Base-by-base conservation (phyloP, 805 yeast genomes). In the Myxozyma vanderwaltii region DNA sequence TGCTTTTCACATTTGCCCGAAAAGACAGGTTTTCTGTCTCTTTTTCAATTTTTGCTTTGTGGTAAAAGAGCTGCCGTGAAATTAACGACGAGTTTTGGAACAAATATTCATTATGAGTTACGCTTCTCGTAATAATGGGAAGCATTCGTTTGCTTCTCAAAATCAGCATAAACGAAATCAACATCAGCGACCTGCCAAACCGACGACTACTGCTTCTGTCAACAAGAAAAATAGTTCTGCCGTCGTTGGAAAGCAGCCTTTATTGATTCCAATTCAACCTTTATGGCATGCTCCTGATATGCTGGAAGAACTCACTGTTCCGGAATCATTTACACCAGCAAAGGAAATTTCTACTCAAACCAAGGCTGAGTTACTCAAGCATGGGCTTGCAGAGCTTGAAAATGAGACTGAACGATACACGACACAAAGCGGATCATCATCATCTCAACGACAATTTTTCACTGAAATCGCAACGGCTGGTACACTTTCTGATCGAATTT, bases 401-500 rank as follows among this genome's bases (percentile, higher is more conserved):
- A 74, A 76, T 17, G 98, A 94, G 60, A 90, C 89, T 72, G 79
- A 81, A 58, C 69, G 78, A 0, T 92, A 88, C 71, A 80, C 82
- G 62, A 86, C 84, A 61, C 95, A 86, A 71, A 86, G 86, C 71
- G 82, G 88, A 56, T 84, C 84, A 64, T 82, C 86, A 56, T 84
- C 86, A 40, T 88, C 95, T 4, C 97, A 88, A 76, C 85, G 83
- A 71, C 86, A 89, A 79, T 92, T 92, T 73, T 83, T 90, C 79
- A 82, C 92, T 0, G 95, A 92, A 74, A 86, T 94, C 67, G 81
- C 94, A 69, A 80, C 91, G 4, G 86, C 84, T 66, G 99, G 99
- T 88, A 94, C 99, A 0, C 79, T 92, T 68, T 86, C 85, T 68
- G 99, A 94, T 86, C 91, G 94, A 76, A 88, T 94, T 56, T 89